Base-by-base conservation (phyloP, 2,329 filamentous ascomycete genomes). In the Xylaria sp. region DNA sequence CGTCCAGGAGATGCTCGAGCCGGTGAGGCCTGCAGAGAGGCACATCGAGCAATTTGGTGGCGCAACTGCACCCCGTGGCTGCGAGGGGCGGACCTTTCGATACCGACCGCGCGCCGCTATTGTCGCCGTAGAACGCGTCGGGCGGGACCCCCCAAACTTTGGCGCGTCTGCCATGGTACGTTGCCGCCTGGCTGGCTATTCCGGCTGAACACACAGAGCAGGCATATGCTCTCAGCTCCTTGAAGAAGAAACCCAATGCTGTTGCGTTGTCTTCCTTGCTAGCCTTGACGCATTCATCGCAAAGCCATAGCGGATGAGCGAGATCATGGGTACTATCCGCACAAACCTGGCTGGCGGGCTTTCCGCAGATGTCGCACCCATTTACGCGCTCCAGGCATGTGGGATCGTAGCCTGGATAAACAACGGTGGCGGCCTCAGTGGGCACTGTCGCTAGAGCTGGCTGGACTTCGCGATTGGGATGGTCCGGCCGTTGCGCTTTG, bases 61-160 rank as follows among this genome's bases (percentile, higher is more conserved):
- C 74, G 65, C 78, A 80, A 4, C 64, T 31, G 64, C 78, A 80
- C 1, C 78, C 78, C 9, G 77, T 79, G 70, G 67, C 9, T 64
- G 54, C 2, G 62, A 56, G 1, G 15, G 13, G 8, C 25, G 33
- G 46, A 33, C 64, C 55, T 8, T 43, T 27, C 1, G 37, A 38
- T 9, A 25, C 15, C 1, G 7, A 10, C 31, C 23, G 41, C 15
- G n/a, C 6, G 46, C 4, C 7, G 15, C 25, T 21, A 6, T 5
- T 4, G 11, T 13, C 4, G 8, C 3, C 8, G 29, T n/a, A 11
- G 7, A 44, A 31, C 13, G 53, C 33, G 19, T 46, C 19, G 1
- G 13, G 8, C 21, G 17, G 29, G n/a, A 67, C 38, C n/a, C 75
- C 74, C 64, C 70, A 77, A 21, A 78, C 62, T 7, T 65, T 65